phyloP scores from a whole-genome alignment of 148 eudicot genomes.

The Amaranthus cruentus region DNA sequence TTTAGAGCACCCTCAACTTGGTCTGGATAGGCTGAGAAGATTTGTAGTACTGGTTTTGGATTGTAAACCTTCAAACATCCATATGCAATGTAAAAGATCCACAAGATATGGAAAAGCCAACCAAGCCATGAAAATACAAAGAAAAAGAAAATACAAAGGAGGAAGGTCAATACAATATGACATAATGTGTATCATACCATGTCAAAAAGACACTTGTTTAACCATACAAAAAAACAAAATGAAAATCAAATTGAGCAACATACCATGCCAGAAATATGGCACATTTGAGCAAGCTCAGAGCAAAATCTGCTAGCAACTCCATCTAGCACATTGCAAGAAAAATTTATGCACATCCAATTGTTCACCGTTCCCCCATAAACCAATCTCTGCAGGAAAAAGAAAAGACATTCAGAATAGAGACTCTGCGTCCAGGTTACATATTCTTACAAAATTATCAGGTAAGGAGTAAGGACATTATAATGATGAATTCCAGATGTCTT shows the following conservation, averaged over 20 bases:
- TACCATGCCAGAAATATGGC: slow-evolving; percentile 72
- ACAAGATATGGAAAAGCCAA: background rate
- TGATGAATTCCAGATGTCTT: background rate
- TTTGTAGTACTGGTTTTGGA: slow-evolving; percentile 56
- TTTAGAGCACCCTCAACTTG: slow-evolving; percentile 62
- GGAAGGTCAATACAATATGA: background rate
- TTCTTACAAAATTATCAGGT: too few relatives aligned
- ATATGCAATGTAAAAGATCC: background rate
- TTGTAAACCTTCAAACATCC: slow-evolving; percentile 37
- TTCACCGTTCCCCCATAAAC: slow-evolving; percentile 69
- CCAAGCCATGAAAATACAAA: too few relatives aligned
- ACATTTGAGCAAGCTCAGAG: slow-evolving; percentile 71
- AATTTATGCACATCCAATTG: slow-evolving; percentile 72
- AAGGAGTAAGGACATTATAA: too few relatives aligned
- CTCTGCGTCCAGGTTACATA: too few relatives aligned
- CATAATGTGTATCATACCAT: background rate
- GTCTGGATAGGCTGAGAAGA: slow-evolving; percentile 52
- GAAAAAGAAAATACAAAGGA: background rate
- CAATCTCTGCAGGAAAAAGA: slow-evolving; percentile 54
- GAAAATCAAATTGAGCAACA: slow-evolving; percentile 10
- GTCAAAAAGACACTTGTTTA: too few relatives aligned
- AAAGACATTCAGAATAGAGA: background rate
- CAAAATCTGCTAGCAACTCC: slow-evolving; percentile 54
- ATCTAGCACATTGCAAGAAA: slow-evolving; percentile 63
- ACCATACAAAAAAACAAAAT: background rate